These are phyloP conservation scores for Candida yuanshanica DNA, from an alignment of 805 yeast species.

Conservation along the genomic window DNA sequence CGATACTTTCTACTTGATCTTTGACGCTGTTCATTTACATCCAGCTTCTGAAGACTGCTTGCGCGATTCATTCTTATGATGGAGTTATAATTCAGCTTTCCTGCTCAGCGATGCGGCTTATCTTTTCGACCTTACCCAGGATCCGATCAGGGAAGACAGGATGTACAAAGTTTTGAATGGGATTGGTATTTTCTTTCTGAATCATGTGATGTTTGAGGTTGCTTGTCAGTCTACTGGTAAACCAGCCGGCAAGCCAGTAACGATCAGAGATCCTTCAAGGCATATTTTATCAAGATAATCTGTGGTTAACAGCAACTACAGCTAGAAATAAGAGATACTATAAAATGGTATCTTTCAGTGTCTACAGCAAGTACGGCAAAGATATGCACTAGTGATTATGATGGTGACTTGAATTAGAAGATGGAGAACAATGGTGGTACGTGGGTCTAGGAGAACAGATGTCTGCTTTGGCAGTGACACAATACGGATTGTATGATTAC, in stretches of 20 bases:
- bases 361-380: slow-evolving; percentile 72
- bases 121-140: slow-evolving; percentile 66
- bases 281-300: slow-evolving; percentile 67
- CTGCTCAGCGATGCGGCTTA: slow-evolving; percentile 76
- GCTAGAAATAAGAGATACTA: slow-evolving; percentile 40
- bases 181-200: slow-evolving; percentile 47
- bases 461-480: slow-evolving; percentile 67
- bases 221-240: slow-evolving; percentile 65
- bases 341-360: slow-evolving; percentile 30
- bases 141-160: slow-evolving; percentile 60
- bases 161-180: slow-evolving; percentile 52
- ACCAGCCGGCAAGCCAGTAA: no score
- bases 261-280: slow-evolving; percentile 92
- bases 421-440: slow-evolving; percentile 59
- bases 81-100: slow-evolving; percentile 87
- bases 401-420: slow-evolving; percentile 78
- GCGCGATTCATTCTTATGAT: slow-evolving; percentile 50
- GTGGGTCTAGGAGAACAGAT: slow-evolving; percentile 92
- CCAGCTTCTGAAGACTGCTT: slow-evolving; percentile 48
- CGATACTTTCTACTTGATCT: slow-evolving; percentile 33
- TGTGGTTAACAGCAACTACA: slow-evolving; percentile 73
- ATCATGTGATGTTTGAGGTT: slow-evolving; percentile 64
- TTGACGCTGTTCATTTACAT: slow-evolving; percentile 61
- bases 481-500: slow-evolving; percentile 30
- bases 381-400: slow-evolving; percentile 83